A percentile compares a stretch with the other conserved stretches of the same genome.
Evolutionary conservation across 495 filamentous ascomycete genomes (phyloP).

Genomic region (Terfezia claveryi): DNA sequence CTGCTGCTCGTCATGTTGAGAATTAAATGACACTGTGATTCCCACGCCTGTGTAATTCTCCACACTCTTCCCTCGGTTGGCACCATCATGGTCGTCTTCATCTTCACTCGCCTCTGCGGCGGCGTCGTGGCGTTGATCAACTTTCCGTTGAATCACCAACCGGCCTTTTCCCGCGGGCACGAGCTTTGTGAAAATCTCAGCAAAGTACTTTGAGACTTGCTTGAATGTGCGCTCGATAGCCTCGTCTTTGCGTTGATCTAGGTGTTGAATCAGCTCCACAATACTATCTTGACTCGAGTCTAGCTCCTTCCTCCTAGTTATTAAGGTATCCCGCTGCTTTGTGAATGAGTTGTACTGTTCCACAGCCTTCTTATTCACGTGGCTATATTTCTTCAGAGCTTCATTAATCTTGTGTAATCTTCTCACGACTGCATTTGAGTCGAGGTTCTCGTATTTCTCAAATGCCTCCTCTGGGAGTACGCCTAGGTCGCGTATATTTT

Average conservation of each 20-base stretch:
- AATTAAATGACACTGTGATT: conserved; percentile 98
- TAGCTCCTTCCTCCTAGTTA: conserved; percentile 61
- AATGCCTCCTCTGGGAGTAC: conserved; percentile 89
- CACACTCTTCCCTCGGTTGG: conserved; percentile 38
- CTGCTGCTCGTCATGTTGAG: conserved; percentile 89
- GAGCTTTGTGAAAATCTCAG: conserved; percentile 77
- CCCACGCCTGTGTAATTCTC: conserved; percentile 95
- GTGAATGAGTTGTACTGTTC: conserved; percentile 98
- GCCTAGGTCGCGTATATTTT: conserved; percentile 80
- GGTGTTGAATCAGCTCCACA: conserved; percentile 68
- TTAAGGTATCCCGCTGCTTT: conserved; percentile 62
- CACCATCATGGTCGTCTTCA: conserved; percentile 45
- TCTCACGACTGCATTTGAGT: conserved; percentile 57
- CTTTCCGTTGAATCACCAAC: conserved; percentile 79
- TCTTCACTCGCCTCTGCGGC: conserved; percentile 25
- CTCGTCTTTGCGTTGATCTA: conserved; percentile 89
- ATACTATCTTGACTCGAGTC: conserved; percentile 66
- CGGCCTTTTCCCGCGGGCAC: conserved; percentile 84
- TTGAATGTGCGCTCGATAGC: conserved; percentile 96
- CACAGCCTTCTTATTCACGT: conserved; percentile 98
- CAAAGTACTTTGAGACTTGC: conserved; percentile 83
- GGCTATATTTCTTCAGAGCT: conserved; percentile 79
- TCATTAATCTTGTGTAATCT: conserved; percentile 85
- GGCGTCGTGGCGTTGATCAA: conserved; percentile 32
- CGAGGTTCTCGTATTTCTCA: conserved; percentile 62